phyloP scores from a whole-genome alignment of 495 filamentous ascomycete genomes.

The Ramalina intermedia region DNA sequence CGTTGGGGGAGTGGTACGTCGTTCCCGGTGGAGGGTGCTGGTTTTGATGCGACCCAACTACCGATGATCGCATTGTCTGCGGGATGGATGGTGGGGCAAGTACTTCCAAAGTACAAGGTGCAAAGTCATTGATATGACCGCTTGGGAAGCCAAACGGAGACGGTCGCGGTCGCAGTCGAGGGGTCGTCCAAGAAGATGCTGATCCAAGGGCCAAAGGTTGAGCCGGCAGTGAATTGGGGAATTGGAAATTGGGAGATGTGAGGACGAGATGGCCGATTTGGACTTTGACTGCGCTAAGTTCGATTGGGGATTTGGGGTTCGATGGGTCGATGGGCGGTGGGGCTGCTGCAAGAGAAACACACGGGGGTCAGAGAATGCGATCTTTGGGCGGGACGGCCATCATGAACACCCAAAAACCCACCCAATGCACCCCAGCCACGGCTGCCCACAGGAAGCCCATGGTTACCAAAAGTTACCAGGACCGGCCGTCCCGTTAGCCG shows the following conservation, averaged over 20 bases:
- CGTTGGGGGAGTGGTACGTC: conserved; percentile 1
- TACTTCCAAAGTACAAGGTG: conserved; percentile 1
- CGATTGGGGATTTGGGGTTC: background rate
- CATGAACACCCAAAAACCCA: too few relatives aligned
- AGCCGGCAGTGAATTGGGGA: too few relatives aligned
- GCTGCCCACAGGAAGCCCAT: too few relatives aligned
- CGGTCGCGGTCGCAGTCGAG: too few relatives aligned
- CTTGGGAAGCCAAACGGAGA: background rate
- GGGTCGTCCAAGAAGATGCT: too few relatives aligned
- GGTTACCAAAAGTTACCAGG: too few relatives aligned
- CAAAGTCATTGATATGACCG: conserved; percentile 4
- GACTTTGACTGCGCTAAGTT: background rate
- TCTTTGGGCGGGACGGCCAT: too few relatives aligned
- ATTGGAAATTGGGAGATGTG: background rate
- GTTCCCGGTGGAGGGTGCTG: background rate
- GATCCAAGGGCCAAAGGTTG: too few relatives aligned
- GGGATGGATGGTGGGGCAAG: conserved; percentile 3
- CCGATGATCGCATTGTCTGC: background rate
- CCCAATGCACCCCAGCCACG: too few relatives aligned
- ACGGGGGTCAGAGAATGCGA: too few relatives aligned
- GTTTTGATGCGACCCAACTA: background rate
- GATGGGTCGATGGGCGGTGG: background rate
- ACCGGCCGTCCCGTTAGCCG: too few relatives aligned
- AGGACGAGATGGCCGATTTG: background rate
- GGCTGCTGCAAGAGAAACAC: too few relatives aligned